Evolutionary conservation across 1,284 basidiomycete genomes (phyloP).

Genomic region (Ganoderma boninense): DNA sequence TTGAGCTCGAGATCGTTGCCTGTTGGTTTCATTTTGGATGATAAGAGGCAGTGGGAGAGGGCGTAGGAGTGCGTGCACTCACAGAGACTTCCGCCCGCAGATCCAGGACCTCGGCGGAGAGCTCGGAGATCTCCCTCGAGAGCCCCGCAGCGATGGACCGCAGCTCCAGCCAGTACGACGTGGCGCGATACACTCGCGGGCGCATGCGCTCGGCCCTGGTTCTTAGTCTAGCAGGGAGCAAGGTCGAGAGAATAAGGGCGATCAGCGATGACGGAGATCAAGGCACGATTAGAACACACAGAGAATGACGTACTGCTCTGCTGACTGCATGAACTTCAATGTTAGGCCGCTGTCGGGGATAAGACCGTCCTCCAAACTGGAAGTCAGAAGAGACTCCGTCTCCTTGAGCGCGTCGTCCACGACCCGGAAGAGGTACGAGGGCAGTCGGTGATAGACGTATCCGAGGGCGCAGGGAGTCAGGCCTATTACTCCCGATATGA

Average conservation of each 20-base stretch:
- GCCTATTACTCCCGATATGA: background rate
- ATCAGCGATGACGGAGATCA: background rate
- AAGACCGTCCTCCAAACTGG: background rate
- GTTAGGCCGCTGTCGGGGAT: background rate
- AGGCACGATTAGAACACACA: background rate
- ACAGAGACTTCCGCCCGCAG: background rate
- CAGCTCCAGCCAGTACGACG: background rate
- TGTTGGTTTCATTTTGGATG: background rate
- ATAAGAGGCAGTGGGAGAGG: background rate
- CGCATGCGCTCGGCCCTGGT: background rate
- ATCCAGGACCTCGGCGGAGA: background rate
- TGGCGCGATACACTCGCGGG: background rate
- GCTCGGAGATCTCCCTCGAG: background rate
- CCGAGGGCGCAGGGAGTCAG: background rate
- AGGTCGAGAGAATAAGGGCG: background rate
- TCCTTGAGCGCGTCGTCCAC: background rate
- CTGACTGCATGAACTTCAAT: background rate
- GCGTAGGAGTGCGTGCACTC: background rate
- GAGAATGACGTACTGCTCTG: background rate
- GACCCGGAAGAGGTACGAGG: background rate
- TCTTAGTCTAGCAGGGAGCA: background rate
- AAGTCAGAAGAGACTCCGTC: background rate
- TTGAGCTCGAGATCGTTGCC: background rate
- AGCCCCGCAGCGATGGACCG: background rate
- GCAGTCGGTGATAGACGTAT: background rate